Evolutionary conservation across 768 basidiomycete species (phyloP), one percentile per base, ranked within the genome.

Genomic region (Lentinus tigrinus): DNA sequence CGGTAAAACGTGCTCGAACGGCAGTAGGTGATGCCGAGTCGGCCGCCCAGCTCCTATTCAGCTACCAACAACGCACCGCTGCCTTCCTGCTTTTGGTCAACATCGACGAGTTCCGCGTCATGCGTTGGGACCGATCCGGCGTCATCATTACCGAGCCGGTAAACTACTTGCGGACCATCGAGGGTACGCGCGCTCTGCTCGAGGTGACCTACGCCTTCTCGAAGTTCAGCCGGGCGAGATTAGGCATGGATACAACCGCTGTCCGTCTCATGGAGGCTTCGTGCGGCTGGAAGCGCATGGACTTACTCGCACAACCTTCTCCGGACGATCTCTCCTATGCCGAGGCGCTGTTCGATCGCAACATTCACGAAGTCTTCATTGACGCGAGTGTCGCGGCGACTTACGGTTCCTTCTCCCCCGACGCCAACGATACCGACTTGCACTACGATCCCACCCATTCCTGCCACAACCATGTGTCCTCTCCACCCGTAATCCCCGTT

Each of bases 111-210:
- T 21, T 44, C 21, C 58, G 58, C 14, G 13, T 54, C 31, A 31
- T 52, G 19, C 52, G 58, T 11, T 59, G 52, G 52, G 58, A 59
- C 47, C n/a, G 52, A 1, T 48, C 58, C 4, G 58, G 58, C 17
- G 19, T 40, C 23, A 37, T 59, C 31, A 31, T 43, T 28, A 49
- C 47, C 3, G 44, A 44, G 16, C 19, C 52, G 1, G 14, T 59
- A 28, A 48, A 59, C 23, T 59, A 59, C 19, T 23, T 48, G 14
- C 5, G 16, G 17, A 17, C 39, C 19, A 16, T 40, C 39, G 39
- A 39, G n/a, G 10, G 26, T 4, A 37, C 46, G 0, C 23, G 13
- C 10, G 21, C 37, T 2, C 46, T 58, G 2, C 46, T 51, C 38
- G 27, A 58, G 36, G 16, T 47, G 17, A 13, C 52, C 11, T 53